Conservation (phyloP, 148 eudicot species). For the Silene conica region DNA sequence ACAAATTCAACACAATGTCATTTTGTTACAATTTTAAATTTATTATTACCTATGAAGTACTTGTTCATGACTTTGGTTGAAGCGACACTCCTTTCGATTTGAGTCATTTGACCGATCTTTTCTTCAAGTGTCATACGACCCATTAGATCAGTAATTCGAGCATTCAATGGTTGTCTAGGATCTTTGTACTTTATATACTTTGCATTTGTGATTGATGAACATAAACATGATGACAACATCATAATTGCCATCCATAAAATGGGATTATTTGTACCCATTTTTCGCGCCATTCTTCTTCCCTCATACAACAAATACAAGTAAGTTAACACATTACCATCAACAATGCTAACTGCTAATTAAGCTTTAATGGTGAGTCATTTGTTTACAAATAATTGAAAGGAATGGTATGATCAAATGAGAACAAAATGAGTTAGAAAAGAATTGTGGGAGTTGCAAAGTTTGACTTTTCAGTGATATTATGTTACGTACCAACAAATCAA, state of each 20-base stretch:
- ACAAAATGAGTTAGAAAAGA: neutral
- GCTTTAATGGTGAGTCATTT: neutral
- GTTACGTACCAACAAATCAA: constrained; percentile 21
- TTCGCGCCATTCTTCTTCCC: constrained; percentile 6
- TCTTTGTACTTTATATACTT: constrained; percentile 53
- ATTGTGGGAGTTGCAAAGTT: constrained; percentile 7
- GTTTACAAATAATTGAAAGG: too few relatives aligned
- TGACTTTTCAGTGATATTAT: constrained; percentile 6
- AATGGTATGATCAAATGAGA: too few relatives aligned
- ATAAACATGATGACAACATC: constrained; percentile 19
- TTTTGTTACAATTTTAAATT: neutral
- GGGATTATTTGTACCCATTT: constrained; percentile 16
- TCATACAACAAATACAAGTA: neutral
- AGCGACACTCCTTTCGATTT: constrained; percentile 62
- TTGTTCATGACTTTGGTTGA: constrained; percentile 53
- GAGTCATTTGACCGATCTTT: constrained; percentile 81
- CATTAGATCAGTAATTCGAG: constrained; percentile 54
- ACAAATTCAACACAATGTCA: neutral
- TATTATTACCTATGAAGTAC: constrained; percentile 50
- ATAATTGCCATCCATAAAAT: constrained; percentile 19
- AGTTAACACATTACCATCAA: neutral
- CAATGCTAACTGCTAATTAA: too few relatives aligned
- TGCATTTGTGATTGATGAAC: constrained; percentile 35
- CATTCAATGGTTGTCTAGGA: constrained; percentile 49
- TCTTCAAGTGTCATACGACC: constrained; percentile 59